Evolutionary conservation across 1,284 basidiomycete species (phyloP), one percentile per base, ranked within the genome.

Genomic region (Cryptococcus hybrid): DNA sequence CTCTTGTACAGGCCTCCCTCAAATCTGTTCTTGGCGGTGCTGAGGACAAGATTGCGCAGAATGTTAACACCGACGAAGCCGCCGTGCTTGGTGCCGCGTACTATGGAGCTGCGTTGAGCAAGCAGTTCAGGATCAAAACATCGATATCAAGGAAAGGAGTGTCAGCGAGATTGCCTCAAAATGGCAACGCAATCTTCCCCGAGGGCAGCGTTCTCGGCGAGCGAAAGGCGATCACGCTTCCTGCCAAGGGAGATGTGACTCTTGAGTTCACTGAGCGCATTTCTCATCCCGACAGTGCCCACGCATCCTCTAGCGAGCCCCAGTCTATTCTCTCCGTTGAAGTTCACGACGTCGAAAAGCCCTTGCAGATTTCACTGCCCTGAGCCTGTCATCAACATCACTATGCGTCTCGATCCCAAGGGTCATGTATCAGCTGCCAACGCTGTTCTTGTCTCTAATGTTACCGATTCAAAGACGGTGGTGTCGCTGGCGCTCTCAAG

Each of bases 21-120:
- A 87, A 85, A 66, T 81, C 83, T 0, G 83, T 85, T 37, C 88
- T 93, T 53, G 90, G 90, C 71, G 85, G 87, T 83, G 86, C 59
- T 44, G 69, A 74, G 48, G 84, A 86, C 56, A 89, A 89, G 73
- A 88, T 96, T 62, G 90, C 92, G 6, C 83, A 89, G 69, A 97
- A 97, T 67, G 91, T 99, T 55, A 99, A 99, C 73, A 89, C 95
- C 0, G 96, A 99, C 74, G 95, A 99, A 81, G 92, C 93, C 0
- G 89, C 90, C 9, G 95, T 97, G 12, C 85, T 99, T 53, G 93
- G 90, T 49, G 94, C 95, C 4, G 96, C 90, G 2, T 86, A 97
- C 55, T 88, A 96, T 66, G 96, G 93, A 24, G 96, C 96, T 3
- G 84, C 85, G 37, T 84, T 94, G 51, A 92, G 89, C 68, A 84